Evolutionary conservation across 2,329 filamentous ascomycete species (phyloP).

Genomic region (Cryphonectria parasitica): DNA sequence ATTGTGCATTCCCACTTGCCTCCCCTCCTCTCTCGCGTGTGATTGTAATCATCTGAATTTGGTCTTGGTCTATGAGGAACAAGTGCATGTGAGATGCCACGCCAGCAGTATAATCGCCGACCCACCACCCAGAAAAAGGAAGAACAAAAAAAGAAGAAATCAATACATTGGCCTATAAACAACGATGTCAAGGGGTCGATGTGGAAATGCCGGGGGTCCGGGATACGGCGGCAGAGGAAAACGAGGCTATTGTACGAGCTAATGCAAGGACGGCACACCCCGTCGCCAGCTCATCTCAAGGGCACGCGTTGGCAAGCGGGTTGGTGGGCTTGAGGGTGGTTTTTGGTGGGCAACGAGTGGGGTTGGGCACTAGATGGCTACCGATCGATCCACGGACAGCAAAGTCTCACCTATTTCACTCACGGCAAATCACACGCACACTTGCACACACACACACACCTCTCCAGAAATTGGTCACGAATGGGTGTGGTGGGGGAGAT

Average conservation of each 20-base stretch:
- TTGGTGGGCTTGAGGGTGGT: too few species aligned
- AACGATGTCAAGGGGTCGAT: background rate
- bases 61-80: background rate
- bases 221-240: background rate
- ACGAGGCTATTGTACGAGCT: background rate
- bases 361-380: background rate
- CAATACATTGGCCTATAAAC: background rate
- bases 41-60: background rate
- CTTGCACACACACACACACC: too few species aligned
- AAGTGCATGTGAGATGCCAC: background rate
- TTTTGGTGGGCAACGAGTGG: background rate
- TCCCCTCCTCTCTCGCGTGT: background rate
- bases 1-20: too few species aligned
- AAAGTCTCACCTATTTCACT: too few species aligned
- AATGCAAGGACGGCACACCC: background rate
- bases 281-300: background rate
- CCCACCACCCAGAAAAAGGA: too few species aligned
- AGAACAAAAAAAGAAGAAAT: too few species aligned
- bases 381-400: background rate
- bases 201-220: background rate
- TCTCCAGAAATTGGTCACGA: background rate
- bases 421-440: too few species aligned
- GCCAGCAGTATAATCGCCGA: background rate
- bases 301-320: background rate
- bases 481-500: background rate